Conservation (phyloP, 805 yeast species). For the Clavispora asparagi region DNA sequence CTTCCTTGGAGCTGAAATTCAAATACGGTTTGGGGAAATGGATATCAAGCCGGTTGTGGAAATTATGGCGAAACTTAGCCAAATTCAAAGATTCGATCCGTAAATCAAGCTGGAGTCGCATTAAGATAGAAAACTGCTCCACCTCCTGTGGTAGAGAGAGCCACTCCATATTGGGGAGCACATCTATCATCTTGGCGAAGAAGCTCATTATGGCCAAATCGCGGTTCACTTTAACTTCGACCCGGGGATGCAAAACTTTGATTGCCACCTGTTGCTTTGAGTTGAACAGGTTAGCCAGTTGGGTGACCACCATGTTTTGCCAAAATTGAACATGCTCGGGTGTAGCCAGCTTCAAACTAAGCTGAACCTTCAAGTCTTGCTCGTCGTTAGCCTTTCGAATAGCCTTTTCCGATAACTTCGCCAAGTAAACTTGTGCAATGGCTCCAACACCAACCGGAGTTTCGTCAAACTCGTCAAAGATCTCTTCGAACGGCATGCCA, state of each 20-base stretch:
- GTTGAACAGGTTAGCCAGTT: constrained; percentile 23
- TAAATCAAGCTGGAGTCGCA: constrained; percentile 85
- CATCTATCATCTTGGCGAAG: constrained; percentile 66
- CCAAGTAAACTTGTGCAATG: constrained; percentile 91
- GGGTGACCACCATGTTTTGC: constrained; percentile 31
- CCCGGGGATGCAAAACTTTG: constrained; percentile 89
- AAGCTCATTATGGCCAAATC: constrained; percentile 81
- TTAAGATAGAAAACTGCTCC: constrained; percentile 75
- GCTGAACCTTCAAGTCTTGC: constrained; percentile 15
- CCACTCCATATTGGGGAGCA: constrained; percentile 96
- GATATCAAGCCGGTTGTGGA: constrained; percentile 51
- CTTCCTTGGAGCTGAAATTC: constrained; percentile 58
- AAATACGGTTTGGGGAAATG: constrained; percentile 78
- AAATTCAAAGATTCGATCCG: constrained; percentile 86
- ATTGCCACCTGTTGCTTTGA: constrained; percentile 70
- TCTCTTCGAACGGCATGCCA: constrained; percentile 57
- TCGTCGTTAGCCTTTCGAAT: constrained; percentile 30
- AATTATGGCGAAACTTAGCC: constrained; percentile 64
- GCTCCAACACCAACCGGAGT: constrained; percentile 96
- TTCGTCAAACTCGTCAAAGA: constrained; percentile 73
- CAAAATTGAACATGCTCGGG: constrained; percentile 15
- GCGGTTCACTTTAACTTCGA: constrained; percentile 63
- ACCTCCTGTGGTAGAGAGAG: constrained; percentile 92
- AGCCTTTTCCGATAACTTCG: constrained; percentile 49
- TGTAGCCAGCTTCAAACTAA: constrained; percentile 11